Evolutionary conservation across 2,329 filamentous ascomycete species (phyloP), one percentile per base, ranked within the genome.

Genomic region (Zymoseptoria ardabiliae): DNA sequence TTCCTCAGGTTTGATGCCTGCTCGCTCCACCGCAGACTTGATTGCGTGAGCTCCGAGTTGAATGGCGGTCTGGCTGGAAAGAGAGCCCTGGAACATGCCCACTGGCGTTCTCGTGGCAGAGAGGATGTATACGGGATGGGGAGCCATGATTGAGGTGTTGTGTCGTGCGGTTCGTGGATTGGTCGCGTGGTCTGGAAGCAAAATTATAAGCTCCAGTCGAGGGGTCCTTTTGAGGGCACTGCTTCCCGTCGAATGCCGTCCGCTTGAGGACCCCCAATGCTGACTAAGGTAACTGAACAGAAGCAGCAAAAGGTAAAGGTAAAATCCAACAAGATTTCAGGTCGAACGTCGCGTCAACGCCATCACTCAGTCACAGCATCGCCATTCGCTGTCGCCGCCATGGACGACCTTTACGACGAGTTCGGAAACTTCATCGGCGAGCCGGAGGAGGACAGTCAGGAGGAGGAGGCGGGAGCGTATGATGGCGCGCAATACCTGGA

Each of bases 381-480:
- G 17, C 53, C 19, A n/a, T 19, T 54, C 49, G 57, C 55, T 48
- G 48, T 61, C 61, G 63, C 65, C 72, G 77, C 69, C 69, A 94
- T 96, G 91, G 92, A 97, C 80, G 92, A 97, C 77, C 86, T 97
- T 69, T 97, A 97, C 75, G 93, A 97, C 79, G 93, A 97, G 90
- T 97, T 97, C 78, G 93, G 93, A 72, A 97, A 97, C 79, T 97
- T 94, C 77, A 96, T 97, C 73, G 94, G 94, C 72, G 94, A 97
- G 76, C 90, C 90, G 70, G 88, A 86, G 74, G 88, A 88, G 74
- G 94, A 90, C 59, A 92, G 96, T 72, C 88, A 89, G 71, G 93
- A 92, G 71, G 93, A 90, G 69, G 85, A 91, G 72, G 84, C 85
- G 71, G 84, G 86, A 68, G 87, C 89, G 74, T 85, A 85, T 60